phyloP scores from a whole-genome alignment of 331 rosid species.

The Quercus tomentella region DNA sequence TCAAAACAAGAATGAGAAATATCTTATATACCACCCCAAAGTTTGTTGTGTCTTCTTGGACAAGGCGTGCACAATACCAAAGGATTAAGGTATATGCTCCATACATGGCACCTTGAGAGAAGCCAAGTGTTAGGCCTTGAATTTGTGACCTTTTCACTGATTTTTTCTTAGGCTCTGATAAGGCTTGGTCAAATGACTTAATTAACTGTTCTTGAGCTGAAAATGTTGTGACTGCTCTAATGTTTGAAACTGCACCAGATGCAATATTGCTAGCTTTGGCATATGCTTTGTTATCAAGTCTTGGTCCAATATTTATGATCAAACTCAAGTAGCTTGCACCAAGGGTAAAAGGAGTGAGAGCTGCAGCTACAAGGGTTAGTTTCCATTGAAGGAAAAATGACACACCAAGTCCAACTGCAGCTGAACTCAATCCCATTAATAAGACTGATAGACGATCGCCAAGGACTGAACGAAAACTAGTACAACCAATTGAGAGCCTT shows the following conservation, averaged over 20 bases:
- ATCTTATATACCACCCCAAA: constrained; percentile 62
- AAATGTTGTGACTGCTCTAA: constrained; percentile 76
- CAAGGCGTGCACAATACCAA: constrained; percentile 69
- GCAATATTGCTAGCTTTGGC: constrained; percentile 85
- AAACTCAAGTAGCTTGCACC: constrained; percentile 85
- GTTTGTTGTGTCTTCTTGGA: constrained; percentile 35
- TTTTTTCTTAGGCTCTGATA: constrained; percentile 55
- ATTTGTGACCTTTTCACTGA: constrained; percentile 61
- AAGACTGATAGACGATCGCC: constrained; percentile 77
- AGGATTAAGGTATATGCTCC: constrained; percentile 79
- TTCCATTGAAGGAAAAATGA: constrained; percentile 46
- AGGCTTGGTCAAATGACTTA: constrained; percentile 60
- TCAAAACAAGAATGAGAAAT: constrained; percentile 87
- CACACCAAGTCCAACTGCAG: constrained; percentile 65
- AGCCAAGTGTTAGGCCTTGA: constrained; percentile 73
- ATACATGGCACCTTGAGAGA: constrained; percentile 81
- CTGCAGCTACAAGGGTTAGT: constrained; percentile 68
- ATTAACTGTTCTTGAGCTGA: constrained; percentile 79
- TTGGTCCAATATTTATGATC: constrained; percentile 71
- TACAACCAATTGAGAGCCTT: constrained; percentile 64
- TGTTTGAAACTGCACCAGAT: constrained; percentile 83
- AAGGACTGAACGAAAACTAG: constrained; percentile 65
- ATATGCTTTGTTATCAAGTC: constrained; percentile 59
- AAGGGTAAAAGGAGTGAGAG: constrained; percentile 77
- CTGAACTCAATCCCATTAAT: constrained; percentile 84